phyloP scores from a whole-genome alignment of 495 filamentous ascomycete species.

The Lophiostoma macrostomum region DNA sequence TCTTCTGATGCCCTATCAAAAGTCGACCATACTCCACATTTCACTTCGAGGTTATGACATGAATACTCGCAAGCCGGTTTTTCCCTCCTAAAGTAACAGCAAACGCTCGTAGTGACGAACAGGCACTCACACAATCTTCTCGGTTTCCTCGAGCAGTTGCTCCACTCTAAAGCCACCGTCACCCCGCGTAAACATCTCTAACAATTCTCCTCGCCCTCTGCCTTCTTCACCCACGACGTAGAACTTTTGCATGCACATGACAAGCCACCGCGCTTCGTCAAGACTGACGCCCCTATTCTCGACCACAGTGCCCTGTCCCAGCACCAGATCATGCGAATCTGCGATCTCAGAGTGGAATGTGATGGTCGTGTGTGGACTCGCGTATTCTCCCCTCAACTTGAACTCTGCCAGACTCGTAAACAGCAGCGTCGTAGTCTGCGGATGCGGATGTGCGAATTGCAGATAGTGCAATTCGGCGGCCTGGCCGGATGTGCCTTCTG shows the following conservation, averaged over 20 bases:
- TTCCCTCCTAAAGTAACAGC: no score
- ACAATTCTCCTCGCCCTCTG: constrained; percentile 47
- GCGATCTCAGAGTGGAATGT: constrained; percentile 84
- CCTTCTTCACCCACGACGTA: constrained; percentile 63
- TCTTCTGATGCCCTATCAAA: no score
- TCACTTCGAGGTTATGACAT: no score
- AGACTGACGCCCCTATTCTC: constrained; percentile 73
- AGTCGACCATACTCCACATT: no score
- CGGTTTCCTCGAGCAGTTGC: constrained; percentile 77
- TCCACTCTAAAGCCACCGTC: constrained; percentile 77
- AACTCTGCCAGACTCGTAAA: constrained; percentile 92
- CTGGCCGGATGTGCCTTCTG: constrained; percentile 31
- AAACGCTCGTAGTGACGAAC: no score
- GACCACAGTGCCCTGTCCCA: constrained; percentile 78
- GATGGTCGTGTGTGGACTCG: constrained; percentile 85
- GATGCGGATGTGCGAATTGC: constrained; percentile 71
- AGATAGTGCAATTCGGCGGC: constrained; percentile 81
- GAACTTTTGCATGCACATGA: constrained; percentile 94
- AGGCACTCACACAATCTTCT: constrained; percentile 66
- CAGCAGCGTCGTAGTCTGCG: constrained; percentile 72
- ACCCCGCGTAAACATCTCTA: constrained; percentile 78
- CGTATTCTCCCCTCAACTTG: constrained; percentile 84
- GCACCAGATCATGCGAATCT: constrained; percentile 67
- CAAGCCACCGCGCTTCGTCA: constrained; percentile 78
- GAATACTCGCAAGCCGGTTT: no score